Base-by-base conservation (phyloP, 345 rosid genomes). In the Citropsis articulata region DNA sequence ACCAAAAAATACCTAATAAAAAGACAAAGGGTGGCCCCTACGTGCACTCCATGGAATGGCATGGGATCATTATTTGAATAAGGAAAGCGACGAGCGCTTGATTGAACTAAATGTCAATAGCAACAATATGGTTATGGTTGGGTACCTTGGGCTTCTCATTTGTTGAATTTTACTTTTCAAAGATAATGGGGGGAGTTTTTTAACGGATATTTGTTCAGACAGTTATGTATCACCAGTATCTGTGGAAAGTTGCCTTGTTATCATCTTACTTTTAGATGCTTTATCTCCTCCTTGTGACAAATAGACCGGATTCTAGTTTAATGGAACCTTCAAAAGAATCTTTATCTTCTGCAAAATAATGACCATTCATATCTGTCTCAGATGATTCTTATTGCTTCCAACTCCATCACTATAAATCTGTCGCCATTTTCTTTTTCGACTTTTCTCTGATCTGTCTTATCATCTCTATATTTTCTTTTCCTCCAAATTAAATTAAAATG, bases 1-100 rank as follows among this genome's bases (percentile, higher is more conserved):
- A 77, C 57, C 69, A 77, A 57, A 72, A 42, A 71, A 73, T 60
- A 61, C 67, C 57, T 30, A 45, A 45, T 63, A 63, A 75, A 63
- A 69, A 30, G 61, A 30, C 31, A 21, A 33, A 33, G 18, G 77
- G 12, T 48, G 19, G 45, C 57, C 70, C 70, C 78, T 62, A 74
- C 69, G 21, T 19, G 22, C 42, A 31, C 56, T 21, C 28, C 0
- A 42, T 42, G 50, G 59, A 31, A 25, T 21, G 50, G 59, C 22
- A 25, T 21, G 12, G 53, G 53, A n/a, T 38, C 50, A 77, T 74
- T 69, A 78, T 78, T 77, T 75, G 27, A 68, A 63, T 18, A 8
- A 18, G 42, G 81, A 82, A 75, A 78, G 73, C 16, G 84, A 78
- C 81, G 14, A 14, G 22, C 84, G 75, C 77, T 70, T 53, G 60